Conservation (phyloP, 306 rosid species). For the Cyclanthera cordifolia region DNA sequence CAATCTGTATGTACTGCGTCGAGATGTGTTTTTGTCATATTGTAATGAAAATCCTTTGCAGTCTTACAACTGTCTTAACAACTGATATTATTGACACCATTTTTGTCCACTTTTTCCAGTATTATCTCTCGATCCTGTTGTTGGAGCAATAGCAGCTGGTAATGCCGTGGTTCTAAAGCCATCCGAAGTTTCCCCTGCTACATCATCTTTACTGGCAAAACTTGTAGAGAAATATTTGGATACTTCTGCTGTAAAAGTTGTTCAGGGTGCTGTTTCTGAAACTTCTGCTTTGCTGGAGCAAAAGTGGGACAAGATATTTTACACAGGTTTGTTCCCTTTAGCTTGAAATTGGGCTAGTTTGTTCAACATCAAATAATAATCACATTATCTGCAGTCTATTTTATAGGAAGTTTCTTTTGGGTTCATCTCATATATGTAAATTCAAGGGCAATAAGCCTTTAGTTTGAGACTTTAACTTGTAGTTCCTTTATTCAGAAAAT, state of each 20-base stretch:
- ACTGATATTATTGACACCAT: neutral
- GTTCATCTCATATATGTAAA: too few relatives aligned
- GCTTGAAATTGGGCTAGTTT: too few relatives aligned
- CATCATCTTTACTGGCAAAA: conserved; percentile 69
- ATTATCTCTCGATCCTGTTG: conserved; percentile 81
- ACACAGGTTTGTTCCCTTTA: conserved; percentile 42
- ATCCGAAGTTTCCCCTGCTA: conserved; percentile 79
- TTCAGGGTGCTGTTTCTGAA: conserved; percentile 78
- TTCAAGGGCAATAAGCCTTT: too few relatives aligned
- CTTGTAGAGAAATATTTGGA: conserved; percentile 62
- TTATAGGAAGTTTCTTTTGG: too few relatives aligned
- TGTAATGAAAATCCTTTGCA: neutral
- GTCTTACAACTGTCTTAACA: neutral
- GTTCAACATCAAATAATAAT: too few relatives aligned
- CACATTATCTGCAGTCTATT: too few relatives aligned
- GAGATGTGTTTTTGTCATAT: neutral
- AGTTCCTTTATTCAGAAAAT: neutral
- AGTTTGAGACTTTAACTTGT: too few relatives aligned
- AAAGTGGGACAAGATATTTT: conserved; percentile 96
- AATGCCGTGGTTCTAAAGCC: conserved; percentile 93
- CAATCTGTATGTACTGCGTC: conserved; percentile 55
- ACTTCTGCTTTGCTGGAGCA: conserved; percentile 78
- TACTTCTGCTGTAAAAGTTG: conserved; percentile 54
- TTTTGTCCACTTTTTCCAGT: conserved; percentile 31
- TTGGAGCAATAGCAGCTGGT: conserved; percentile 98